Base-by-base conservation (phyloP, 345 rosid genomes). In the Clausena lansium region DNA sequence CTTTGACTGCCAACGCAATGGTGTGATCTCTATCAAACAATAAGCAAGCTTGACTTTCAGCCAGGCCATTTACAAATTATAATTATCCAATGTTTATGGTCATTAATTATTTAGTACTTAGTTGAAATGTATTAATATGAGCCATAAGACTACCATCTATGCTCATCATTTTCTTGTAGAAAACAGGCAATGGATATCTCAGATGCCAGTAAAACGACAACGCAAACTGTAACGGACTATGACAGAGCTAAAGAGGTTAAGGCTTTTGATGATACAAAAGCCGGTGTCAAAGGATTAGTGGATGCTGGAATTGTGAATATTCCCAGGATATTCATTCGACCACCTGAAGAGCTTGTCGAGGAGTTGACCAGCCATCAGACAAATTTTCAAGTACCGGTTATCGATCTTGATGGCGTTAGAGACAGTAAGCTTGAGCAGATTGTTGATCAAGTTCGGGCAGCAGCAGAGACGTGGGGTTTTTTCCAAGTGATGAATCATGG, bases 401-500 rank as follows among this genome's bases (percentile, higher is more conserved):
- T 81, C 5, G 74, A 81, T 59, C 74, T 76, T 22, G 39, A 7
- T 30, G 73, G 52, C 73, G n/a, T 80, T 4, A 66, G 66, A 55
- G 60, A n/a, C 9, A 32, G 32, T 20, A 28, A 66, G 9, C 82
- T 79, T 7, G 65, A 69, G 17, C 58, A 4, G 35, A 39, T 85
- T 72, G 78, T 81, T n/a, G 74, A 77, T 4, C 74, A 74, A 74
- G 79, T 87, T 39, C 73, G 63, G 60, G 64, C 70, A 17, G 90
- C 87, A 15, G 77, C 82, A 1, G 85, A 71, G 80, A 75, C 71
- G 8, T 80, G 85, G 84, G 84, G 88, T 0, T 86, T 90, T 71
- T 88, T 86, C 25, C 91, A 83, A 63, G 83, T 87, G 77, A 59
- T 87, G 54, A 88, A 87, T 36, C 91, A 90, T 20, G 91, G 89